phyloP scores from a whole-genome alignment of 2,329 filamentous ascomycete species.

The Phaeoacremonium minimum region DNA sequence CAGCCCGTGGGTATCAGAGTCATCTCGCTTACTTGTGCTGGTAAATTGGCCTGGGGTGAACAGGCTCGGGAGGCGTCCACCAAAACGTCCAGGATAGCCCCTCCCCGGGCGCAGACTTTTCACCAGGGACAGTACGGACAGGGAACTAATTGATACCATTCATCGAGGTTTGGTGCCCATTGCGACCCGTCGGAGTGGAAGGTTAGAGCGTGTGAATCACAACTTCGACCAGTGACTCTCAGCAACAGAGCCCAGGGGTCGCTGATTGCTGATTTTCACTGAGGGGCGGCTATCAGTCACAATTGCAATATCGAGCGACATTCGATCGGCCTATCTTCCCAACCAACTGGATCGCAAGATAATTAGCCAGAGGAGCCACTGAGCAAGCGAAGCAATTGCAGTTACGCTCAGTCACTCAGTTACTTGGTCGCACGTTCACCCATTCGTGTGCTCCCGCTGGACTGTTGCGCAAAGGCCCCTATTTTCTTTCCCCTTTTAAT shows the following conservation, averaged over 20 bases:
- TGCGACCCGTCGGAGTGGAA: background rate
- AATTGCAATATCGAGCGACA: no score
- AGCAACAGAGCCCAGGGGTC: background rate
- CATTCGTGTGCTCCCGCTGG: no score
- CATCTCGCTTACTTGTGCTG: conserved; percentile 9
- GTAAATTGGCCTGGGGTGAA: conserved; percentile 7
- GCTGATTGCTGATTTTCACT: no score
- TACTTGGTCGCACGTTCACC: no score
- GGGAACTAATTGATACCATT: background rate
- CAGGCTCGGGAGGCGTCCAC: conserved; percentile 1
- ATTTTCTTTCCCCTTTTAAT: background rate
- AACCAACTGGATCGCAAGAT: background rate
- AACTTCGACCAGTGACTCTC: background rate
- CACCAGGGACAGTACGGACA: conserved; percentile 1
- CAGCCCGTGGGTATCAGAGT: conserved; percentile 5
- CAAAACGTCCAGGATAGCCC: background rate
- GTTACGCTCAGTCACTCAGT: background rate
- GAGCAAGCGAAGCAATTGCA: background rate
- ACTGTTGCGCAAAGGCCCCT: no score
- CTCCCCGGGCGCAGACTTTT: conserved; percentile 4
- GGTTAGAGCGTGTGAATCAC: background rate
- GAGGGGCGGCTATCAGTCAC: no score
- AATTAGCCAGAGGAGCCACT: background rate
- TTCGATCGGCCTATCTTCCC: no score
- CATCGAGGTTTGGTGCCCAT: conserved; percentile 1